These are phyloP conservation scores for Sporothrix brunneoviolacea DNA, from an alignment of 2,329 filamentous ascomycete species.

Conservation along the genomic window DNA sequence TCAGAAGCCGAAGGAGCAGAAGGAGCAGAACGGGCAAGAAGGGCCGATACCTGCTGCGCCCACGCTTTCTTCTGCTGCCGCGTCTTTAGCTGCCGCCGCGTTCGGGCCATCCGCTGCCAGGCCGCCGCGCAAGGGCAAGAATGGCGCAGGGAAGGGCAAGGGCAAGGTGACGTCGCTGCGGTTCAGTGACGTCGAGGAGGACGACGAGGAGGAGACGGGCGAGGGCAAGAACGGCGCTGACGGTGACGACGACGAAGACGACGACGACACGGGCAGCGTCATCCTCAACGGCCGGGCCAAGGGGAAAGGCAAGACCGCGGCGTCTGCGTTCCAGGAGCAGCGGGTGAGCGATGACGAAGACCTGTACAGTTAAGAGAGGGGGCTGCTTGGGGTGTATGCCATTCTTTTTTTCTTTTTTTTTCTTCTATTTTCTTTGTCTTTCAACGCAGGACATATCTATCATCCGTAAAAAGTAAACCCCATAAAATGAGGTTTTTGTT, in stretches of 20 bases:
- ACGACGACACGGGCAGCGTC: slow-evolving; percentile 28
- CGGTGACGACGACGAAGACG: slow-evolving; percentile 20
- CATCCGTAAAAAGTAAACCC: no score
- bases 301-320: slow-evolving; percentile 45
- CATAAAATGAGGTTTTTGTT: no score
- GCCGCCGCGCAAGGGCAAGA: slow-evolving; percentile 9
- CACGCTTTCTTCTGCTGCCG: slow-evolving; percentile 17
- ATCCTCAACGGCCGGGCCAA: slow-evolving; percentile 33
- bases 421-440: not conserved
- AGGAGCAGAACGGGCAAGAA: slow-evolving; percentile 22
- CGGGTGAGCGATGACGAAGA: slow-evolving; percentile 52
- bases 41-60: slow-evolving; percentile 9
- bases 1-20: slow-evolving; percentile 34
- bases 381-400: no score
- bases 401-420: not conserved
- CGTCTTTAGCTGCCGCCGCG: no score
- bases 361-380: slow-evolving; percentile 37
- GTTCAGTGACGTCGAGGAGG: slow-evolving; percentile 28
- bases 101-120: no score
- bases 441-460: no score
- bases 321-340: slow-evolving; percentile 39
- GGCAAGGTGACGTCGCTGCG: slow-evolving; percentile 23
- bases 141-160: slow-evolving; percentile 32
- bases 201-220: slow-evolving; percentile 25
- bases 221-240: slow-evolving; percentile 23